phyloP scores from a whole-genome alignment of 495 filamentous ascomycete genomes.

The Aspergillus sparsus region DNA sequence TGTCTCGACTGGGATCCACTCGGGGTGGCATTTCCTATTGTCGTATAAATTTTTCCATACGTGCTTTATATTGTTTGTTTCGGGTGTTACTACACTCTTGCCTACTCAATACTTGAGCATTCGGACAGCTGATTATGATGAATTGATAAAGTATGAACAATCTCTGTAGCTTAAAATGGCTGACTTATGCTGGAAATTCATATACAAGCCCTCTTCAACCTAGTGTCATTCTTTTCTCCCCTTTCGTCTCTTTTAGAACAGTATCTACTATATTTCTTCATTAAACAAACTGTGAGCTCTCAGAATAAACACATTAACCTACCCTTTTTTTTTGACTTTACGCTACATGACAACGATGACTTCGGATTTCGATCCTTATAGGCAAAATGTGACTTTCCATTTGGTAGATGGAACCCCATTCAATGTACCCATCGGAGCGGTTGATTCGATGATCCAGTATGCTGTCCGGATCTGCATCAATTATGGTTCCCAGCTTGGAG shows the following conservation, averaged over 20 bases:
- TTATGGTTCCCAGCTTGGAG: slow-evolving; percentile 72
- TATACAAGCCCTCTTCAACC: slow-evolving; percentile 13
- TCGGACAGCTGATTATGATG: not conserved
- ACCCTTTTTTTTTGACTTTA: too few relatives aligned
- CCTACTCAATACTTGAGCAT: too few relatives aligned
- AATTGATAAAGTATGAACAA: not conserved
- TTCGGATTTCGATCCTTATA: slow-evolving; percentile 55
- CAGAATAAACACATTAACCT: too few relatives aligned
- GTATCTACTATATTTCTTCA: not conserved
- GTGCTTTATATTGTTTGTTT: slow-evolving; percentile 28
- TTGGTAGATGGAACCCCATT: slow-evolving; percentile 53
- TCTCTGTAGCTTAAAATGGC: not conserved
- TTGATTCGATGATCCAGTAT: slow-evolving; percentile 53
- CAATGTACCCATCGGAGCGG: slow-evolving; percentile 46
- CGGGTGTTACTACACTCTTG: slow-evolving; percentile 28
- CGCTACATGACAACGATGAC: slow-evolving; percentile 17
- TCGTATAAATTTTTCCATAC: slow-evolving; percentile 1
- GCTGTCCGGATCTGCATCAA: slow-evolving; percentile 62
- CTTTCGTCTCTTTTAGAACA: not conserved
- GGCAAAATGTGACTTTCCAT: slow-evolving; percentile 59
- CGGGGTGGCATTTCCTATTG: slow-evolving; percentile 2
- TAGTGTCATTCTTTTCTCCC: not conserved
- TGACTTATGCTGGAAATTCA: not conserved
- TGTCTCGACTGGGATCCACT: slow-evolving; percentile 5
- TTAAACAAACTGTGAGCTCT: not conserved